Percentiles rank a stretch among this genome's conserved stretches.
Evolutionary conservation across 352 stramenopile species (phyloP).

Genomic region (Nothophytophthora sp.): DNA sequence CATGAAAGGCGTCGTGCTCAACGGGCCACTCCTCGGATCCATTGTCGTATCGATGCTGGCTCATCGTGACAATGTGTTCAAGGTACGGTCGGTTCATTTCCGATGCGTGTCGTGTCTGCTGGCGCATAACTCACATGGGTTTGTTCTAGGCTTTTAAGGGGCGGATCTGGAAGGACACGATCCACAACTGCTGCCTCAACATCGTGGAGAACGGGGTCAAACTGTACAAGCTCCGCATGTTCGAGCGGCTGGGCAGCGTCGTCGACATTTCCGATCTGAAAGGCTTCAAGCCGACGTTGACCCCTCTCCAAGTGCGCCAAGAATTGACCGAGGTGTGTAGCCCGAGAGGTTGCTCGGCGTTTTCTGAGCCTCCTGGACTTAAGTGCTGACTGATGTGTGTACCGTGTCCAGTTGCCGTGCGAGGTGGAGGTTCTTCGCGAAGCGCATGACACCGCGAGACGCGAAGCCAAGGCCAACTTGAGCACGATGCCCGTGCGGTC

Average conservation of each 20-base stretch:
- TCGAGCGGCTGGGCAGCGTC: slow-evolving; percentile 57
- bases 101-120: slow-evolving; percentile 13
- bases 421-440: slow-evolving; percentile 49
- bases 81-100: slow-evolving; percentile 50
- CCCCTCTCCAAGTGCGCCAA: slow-evolving; percentile 20
- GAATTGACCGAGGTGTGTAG: slow-evolving; percentile 40
- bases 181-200: slow-evolving; percentile 82
- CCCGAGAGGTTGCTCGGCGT: too few species aligned
- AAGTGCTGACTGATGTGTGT: too few species aligned
- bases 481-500: slow-evolving; percentile 69
- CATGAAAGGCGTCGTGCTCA: slow-evolving; percentile 65
- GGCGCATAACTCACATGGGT: slow-evolving; percentile 3
- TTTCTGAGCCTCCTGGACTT: too few species aligned
- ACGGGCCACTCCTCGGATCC: slow-evolving; percentile 66
- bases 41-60: slow-evolving; percentile 80
- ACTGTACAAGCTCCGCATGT: slow-evolving; percentile 80
- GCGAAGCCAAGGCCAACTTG: slow-evolving; percentile 40
- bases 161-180: slow-evolving; percentile 73
- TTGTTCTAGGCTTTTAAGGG: slow-evolving; percentile 59
- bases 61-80: slow-evolving; percentile 62
- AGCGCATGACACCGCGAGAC: slow-evolving; percentile 52
- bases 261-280: slow-evolving; percentile 75
- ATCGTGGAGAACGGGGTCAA: slow-evolving; percentile 81
- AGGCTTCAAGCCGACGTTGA: slow-evolving; percentile 48
- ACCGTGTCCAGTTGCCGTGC: slow-evolving; percentile 55